These are phyloP conservation scores for Podospora fimiseda DNA, from an alignment of 495 filamentous ascomycete genomes.

Conservation along the genomic window DNA sequence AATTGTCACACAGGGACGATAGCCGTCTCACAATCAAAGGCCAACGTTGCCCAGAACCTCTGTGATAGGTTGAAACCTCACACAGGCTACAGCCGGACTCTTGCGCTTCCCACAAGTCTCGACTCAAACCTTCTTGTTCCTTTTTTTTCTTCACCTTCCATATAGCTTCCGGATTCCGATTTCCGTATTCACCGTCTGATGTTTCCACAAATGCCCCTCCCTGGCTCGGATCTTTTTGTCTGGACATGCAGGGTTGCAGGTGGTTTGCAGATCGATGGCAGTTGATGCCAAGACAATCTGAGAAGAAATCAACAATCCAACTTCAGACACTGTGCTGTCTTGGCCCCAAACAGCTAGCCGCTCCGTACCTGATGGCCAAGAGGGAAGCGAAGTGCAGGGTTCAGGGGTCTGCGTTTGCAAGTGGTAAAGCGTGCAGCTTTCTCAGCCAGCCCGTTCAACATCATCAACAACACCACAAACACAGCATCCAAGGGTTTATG, in stretches of 20 bases:
- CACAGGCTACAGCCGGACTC: background rate
- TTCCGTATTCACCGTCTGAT: slow-evolving; percentile 6
- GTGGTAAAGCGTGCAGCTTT: background rate
- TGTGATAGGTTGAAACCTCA: background rate
- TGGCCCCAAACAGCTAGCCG: slow-evolving; percentile 10
- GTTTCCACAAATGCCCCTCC: slow-evolving; percentile 3
- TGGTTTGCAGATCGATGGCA: slow-evolving; percentile 8
- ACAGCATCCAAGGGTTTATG: too few relatives aligned
- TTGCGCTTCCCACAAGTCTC: background rate
- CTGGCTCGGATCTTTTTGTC: slow-evolving; percentile 1
- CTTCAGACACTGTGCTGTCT: slow-evolving; percentile 9
- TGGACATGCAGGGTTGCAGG: background rate
- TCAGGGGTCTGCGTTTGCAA: slow-evolving; percentile 17
- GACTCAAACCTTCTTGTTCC: background rate
- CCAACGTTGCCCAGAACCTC: background rate
- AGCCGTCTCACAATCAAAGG: background rate
- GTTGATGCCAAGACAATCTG: slow-evolving; percentile 5
- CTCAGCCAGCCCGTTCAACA: background rate
- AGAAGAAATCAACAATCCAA: background rate
- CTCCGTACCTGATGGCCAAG: slow-evolving; percentile 16
- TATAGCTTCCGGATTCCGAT: background rate
- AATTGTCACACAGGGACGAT: background rate
- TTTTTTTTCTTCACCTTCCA: background rate
- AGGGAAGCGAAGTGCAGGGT: slow-evolving; percentile 8
- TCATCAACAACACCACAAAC: background rate